Conservation (phyloP, 2,329 filamentous ascomycete species). For the Aspergillus sp. region DNA sequence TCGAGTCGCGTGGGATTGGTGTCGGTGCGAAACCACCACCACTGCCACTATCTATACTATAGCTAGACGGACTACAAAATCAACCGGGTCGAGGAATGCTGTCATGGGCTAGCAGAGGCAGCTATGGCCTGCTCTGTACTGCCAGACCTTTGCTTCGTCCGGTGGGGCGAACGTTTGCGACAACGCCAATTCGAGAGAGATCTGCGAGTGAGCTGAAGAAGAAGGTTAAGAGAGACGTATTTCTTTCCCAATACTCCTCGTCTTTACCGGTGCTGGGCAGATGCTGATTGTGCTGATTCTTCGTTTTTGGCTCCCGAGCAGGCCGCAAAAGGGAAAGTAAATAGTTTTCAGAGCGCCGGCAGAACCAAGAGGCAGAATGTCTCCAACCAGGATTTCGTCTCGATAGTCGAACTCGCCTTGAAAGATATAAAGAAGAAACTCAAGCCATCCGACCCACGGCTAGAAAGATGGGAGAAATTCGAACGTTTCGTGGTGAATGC, state of each 20-base stretch:
- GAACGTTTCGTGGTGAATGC: slow-evolving; percentile 25
- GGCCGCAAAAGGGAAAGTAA: not conserved
- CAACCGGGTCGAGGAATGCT: slow-evolving; percentile 29
- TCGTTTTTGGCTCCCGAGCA: not conserved
- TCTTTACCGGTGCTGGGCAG: too few relatives aligned
- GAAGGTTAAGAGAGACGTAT: too few relatives aligned
- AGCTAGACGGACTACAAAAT: not conserved
- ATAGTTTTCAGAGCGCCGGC: not conserved
- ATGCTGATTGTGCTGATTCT: too few relatives aligned
- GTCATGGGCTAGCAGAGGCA: slow-evolving; percentile 28
- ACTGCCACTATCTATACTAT: too few relatives aligned
- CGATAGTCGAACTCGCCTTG: slow-evolving; percentile 20
- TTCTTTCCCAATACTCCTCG: too few relatives aligned
- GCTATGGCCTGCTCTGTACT: slow-evolving; percentile 35
- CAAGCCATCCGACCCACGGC: slow-evolving; percentile 8
- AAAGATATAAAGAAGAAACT: slow-evolving; percentile 16
- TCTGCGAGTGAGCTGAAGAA: slow-evolving; percentile 8
- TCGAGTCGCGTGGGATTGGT: too few relatives aligned
- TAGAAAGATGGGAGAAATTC: slow-evolving; percentile 22
- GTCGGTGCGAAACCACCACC: too few relatives aligned
- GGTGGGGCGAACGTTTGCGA: slow-evolving; percentile 23
- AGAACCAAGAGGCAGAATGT: slow-evolving; percentile 6
- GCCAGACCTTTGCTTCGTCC: slow-evolving; percentile 26
- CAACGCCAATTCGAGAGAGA: slow-evolving; percentile 20
- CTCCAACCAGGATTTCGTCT: slow-evolving; percentile 18